Conservation (phyloP, 768 basidiomycete species). For the Suillus variegatus region DNA sequence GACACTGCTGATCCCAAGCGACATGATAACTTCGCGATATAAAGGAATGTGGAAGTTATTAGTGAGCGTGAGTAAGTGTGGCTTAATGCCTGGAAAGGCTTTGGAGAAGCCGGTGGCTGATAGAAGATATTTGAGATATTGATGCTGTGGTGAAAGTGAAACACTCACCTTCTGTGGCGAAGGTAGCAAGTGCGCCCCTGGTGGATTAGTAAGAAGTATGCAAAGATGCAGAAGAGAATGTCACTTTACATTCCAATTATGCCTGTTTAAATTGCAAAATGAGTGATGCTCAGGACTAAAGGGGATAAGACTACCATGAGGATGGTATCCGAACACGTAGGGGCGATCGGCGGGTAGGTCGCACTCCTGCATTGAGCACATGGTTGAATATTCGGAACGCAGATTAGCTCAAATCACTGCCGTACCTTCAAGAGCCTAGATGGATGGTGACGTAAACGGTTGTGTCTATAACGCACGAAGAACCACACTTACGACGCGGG, state of each 20-base stretch:
- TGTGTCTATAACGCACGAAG: background rate
- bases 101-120: slow-evolving; percentile 87
- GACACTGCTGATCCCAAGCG: slow-evolving; percentile 90
- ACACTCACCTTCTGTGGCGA: slow-evolving; percentile 82
- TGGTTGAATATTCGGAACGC: slow-evolving; percentile 1
- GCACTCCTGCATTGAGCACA: slow-evolving; percentile 51
- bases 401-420: background rate
- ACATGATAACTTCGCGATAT: slow-evolving; percentile 89
- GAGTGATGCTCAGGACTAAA: slow-evolving; percentile 4
- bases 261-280: slow-evolving; percentile 45
- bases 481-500: slow-evolving; percentile 80
- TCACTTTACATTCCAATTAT: slow-evolving; percentile 92
- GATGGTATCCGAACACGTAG: slow-evolving; percentile 98
- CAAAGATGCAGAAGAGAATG: background rate
- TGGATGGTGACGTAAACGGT: background rate
- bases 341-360: slow-evolving; percentile 90
- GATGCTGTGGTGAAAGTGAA: slow-evolving; percentile 1
- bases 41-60: slow-evolving; percentile 92
- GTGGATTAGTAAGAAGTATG: background rate
- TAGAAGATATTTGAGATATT: slow-evolving; percentile 8
- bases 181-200: slow-evolving; percentile 95
- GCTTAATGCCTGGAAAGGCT: slow-evolving; percentile 87
- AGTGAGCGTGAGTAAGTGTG: slow-evolving; percentile 88
- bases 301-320: slow-evolving; percentile 61
- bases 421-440: slow-evolving; percentile 55